phyloP scores from a whole-genome alignment of 75 land plant genomes.

The Picea glauca region DNA sequence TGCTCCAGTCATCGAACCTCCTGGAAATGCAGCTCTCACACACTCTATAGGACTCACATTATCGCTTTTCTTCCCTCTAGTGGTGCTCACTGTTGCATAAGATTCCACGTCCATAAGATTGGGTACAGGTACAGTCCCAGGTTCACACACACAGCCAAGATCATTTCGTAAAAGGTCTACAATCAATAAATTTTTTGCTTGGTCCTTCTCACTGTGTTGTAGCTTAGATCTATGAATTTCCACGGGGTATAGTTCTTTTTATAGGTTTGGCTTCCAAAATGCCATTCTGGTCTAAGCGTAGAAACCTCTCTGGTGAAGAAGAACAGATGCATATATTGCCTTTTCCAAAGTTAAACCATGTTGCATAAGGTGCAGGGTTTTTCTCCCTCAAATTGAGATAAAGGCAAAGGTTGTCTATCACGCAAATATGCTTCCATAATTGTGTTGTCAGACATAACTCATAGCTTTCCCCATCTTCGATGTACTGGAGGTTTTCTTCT shows the following conservation, averaged over 20 bases:
- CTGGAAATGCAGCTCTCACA: too few species aligned
- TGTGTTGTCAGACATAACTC: too few species aligned
- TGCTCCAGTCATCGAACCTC: too few species aligned
- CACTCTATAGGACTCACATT: not conserved
- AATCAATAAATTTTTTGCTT: too few species aligned
- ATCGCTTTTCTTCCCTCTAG: slow-evolving; percentile 59
- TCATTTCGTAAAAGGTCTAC: slow-evolving; percentile 52
- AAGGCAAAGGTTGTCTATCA: too few species aligned
- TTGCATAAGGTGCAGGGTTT: too few species aligned
- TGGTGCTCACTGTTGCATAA: slow-evolving; percentile 40
- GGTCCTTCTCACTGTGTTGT: slow-evolving; percentile 95
- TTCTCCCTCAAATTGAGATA: too few species aligned
- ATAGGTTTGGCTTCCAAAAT: too few species aligned
- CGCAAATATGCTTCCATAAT: too few species aligned
- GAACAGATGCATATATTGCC: not conserved
- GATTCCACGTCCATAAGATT: slow-evolving; percentile 74
- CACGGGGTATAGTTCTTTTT: too few species aligned
- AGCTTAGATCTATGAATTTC: slow-evolving; percentile 27
- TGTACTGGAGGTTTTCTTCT: slow-evolving; percentile 39
- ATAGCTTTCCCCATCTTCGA: slow-evolving; percentile 30
- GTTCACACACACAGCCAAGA: slow-evolving; percentile 91
- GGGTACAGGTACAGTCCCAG: slow-evolving; percentile 91
- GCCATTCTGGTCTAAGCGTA: slow-evolving; percentile 38
- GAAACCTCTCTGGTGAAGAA: slow-evolving; percentile 93
- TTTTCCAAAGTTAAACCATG: too few species aligned